Base-by-base conservation (phyloP, 2,329 filamentous ascomycete genomes). In the Trichophyton mentagrophytes region DNA sequence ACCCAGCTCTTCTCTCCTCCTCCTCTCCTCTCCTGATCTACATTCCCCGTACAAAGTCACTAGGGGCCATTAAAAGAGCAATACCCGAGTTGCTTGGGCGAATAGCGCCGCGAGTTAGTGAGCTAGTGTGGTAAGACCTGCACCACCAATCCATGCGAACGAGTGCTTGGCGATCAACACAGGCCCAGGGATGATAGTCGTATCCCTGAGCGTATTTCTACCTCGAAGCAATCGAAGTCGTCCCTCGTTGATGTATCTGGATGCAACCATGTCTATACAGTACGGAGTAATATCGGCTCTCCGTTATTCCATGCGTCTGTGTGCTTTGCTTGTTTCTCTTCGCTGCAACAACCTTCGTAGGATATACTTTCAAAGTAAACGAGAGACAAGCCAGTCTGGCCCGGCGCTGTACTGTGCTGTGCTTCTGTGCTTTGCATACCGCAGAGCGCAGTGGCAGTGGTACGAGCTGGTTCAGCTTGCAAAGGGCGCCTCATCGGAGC, bases 121-220 rank as follows among this genome's bases (percentile, higher is more conserved):
- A 55, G 49, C 22, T 55, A 55, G 49, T 55, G 49, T 33, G 49
- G 49, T 55, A 33, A 55, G 49, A 55, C 49, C 49, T 55, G 49
- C 49, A 55, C 49, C 49, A 55, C 49, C 49, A 55, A 55, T 27
- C 40, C 49, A 55, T 55, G 49, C 49, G 49, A 55, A 55, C 49
- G 30, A 55, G 27, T 7, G 17, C 49, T 55, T 55, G 49, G 49
- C 49, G 49, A 55, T 33, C 25, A 36, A 17, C 49, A 55, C 27
- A 55, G 17, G 49, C 49, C 49, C 49, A 55, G 27, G 33, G 49
- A 27, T 53, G 27, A 27, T 15, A 36, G 49, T 55, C 49, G 25
- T 55, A 36, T 36, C 49, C 49, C 25, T 55, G 40, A n/a, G 49
- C n/a, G 13, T 20, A 36, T 20, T 17, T 7, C 27, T 33, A 36